Percentiles rank a stretch among this genome's conserved stretches.
These are phyloP conservation scores for Pleurotus sapidus DNA, from an alignment of 768 basidiomycete species.

Conservation along the genomic window DNA sequence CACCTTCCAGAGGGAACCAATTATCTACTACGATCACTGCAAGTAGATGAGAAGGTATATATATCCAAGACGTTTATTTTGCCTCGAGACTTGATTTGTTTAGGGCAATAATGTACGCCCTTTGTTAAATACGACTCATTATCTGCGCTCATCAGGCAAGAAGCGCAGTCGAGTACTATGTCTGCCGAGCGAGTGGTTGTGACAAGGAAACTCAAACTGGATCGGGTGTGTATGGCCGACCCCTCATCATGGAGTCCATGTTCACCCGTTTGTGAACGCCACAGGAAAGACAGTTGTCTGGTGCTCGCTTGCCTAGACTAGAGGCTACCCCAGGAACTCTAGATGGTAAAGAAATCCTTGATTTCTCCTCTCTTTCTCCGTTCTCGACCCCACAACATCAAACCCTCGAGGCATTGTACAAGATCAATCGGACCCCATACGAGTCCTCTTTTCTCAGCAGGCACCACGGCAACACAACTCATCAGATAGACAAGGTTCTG, in stretches of 20 bases:
- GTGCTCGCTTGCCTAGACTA: background rate
- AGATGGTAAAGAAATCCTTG: constrained; percentile 15
- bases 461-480: constrained; percentile 29
- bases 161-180: constrained; percentile 13
- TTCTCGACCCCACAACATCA: constrained; percentile 19
- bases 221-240: constrained; percentile 27
- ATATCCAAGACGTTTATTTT: background rate
- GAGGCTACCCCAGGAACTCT: background rate
- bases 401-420: constrained; percentile 48
- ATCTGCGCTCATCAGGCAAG: constrained; percentile 27
- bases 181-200: constrained; percentile 26
- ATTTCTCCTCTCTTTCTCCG: constrained; percentile 34
- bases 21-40: constrained; percentile 17
- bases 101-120: constrained; percentile 36
- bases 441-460: constrained; percentile 66
- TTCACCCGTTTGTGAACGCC: constrained; percentile 8
- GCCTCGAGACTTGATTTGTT: background rate
- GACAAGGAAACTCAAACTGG: constrained; percentile 44
- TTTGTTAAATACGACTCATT: constrained; percentile 36
- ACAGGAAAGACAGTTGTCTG: constrained; percentile 29
- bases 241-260: background rate
- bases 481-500: constrained; percentile 34
- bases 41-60: constrained; percentile 19
- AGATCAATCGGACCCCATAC: constrained; percentile 62
- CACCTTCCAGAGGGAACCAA: constrained; percentile 25